Base-by-base conservation (phyloP, 2,329 filamentous ascomycete species). In the Xylariaceae sp. region DNA sequence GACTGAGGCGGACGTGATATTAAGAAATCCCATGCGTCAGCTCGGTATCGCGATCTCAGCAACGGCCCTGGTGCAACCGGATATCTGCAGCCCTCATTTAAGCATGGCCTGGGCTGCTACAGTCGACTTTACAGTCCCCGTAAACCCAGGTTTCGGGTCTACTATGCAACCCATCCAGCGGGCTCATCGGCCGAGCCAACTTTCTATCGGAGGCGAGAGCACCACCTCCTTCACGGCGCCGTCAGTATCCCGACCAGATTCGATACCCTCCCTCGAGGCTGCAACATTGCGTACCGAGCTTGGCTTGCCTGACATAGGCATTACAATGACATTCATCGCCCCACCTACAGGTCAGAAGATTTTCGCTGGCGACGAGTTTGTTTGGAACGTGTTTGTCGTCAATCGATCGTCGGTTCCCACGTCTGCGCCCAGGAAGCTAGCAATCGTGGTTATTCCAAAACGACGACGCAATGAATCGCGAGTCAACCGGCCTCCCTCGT, bases 371-470 rank as follows among this genome's bases (percentile, higher is more conserved):
- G 80, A 89, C 44, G 78, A 86, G 48, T 92, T 95, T 70, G 77
- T 78, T 41, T 91, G 90, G 87, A 82, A 81, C 32, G 81, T 93
- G 16, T 89, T 91, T 67, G 86, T 93, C 40, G 87, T 91, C 61
- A 95, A 93, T 71, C 84, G 88, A 47, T 85, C 83, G 6, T 74
- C 49, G 44, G 54, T 67, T 75, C 20, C 74, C 78, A 32, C 55
- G 59, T 48, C 71, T 0, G 68, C 75, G 2, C 74, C 82, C 2
- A 84, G 89, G 48, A 90, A 90, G 67, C 79, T 95, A 40, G 88
- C 89, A 21, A 78, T 93, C 19, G 73, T 89, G 21, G 84, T 85
- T 3, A 78, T 91, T 23, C 86, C 88, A 2, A 86, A 83, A 65
- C 82, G 88, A 7, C 81, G 85, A 21, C 80, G 84, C 52, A 80